Base-by-base conservation (phyloP, 129 eudicot species). In the Sambucus nigra region DNA sequence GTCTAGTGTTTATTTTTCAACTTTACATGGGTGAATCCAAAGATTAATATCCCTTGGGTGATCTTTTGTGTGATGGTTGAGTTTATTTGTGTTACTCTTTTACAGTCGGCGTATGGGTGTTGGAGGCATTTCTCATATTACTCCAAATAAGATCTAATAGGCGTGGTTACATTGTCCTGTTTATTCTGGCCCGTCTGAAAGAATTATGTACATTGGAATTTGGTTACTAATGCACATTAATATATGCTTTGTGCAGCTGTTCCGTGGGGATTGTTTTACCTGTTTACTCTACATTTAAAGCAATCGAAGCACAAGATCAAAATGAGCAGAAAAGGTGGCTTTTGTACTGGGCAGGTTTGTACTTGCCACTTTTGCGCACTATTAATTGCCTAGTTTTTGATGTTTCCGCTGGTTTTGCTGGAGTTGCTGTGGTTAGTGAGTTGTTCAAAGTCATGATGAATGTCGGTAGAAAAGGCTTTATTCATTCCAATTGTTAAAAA, bases 291-390 rank as follows among this genome's bases (percentile, higher is more conserved):
- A 91, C 98, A 7, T 91, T 82, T 62, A 91, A 76, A 65, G 95
- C 98, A 17, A 76, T 91, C 41, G 95, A 91, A 68, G 21, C 74
- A 3, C 74, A 67, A 40, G 73, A 86, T 62, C 71, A 56, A 61
- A 38, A 51, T 56, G 95, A 91, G 53, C 89, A 86, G 60, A 86
- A 74, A 21, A 91, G 71, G 69, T 76, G 77, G 83, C 98, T 91
- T 64, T 23, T 85, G 25, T 91, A 91, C 62, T 91, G 98, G 98
- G 94, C 98, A 64, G 95, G 98, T 91, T 60, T 71, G 78, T 60
- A 25, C n/a, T 18, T 25, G 13, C 26, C 48, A 35, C 42, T 35
- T n/a, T 35, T 35, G 42, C 12, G 9, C 13, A 35, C 4, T 15
- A 35, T 7, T 35, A 35, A 7, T 7, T 35, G 42, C 25, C n/a